Base-by-base conservation (phyloP, 2,329 filamentous ascomycete species). In the Botrytis galanthina region DNA sequence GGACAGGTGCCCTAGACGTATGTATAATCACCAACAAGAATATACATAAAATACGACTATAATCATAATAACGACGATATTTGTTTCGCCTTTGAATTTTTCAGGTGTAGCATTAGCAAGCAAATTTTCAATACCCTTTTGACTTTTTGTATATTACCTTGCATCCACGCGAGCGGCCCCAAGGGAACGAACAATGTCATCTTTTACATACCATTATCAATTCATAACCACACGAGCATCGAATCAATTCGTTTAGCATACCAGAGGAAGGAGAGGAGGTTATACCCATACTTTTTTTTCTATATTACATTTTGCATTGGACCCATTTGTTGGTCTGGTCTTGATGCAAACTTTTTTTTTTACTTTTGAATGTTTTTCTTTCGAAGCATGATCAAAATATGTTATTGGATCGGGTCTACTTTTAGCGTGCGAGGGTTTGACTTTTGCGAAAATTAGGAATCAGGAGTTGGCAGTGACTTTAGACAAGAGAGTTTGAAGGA, bases 1-100 rank as follows among this genome's bases (percentile, higher is more conserved):
- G 78, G 77, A 76, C 78, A 73, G 78, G 78, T 63, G 76, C 77
- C 77, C 73, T 66, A 70, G 74, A 72, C 70, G 71, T 74, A 39
- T 46, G 29, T 39, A 37, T 69, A 60, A 68, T 67, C 18, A 29
- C 14, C 44, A 61, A 42, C 32, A 44, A 35, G 14, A 70, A 51
- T 9, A 70, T 18, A 70, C 66, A 73, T 37, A 73, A 26, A 44
- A 62, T 29, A 63, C 57, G 46, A 73, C 37, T 73, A 44, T 73
- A 73, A 73, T 73, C 44, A 71, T 73, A 73, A 73, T 74, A 59
- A 54, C 54, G 57, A 62, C 39, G 42, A 51, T n/a, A 29, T 57
- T 20, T 26, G 18, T 29, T 35, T 60, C 44, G 6, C n/a, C 42
- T 54, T 54, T 26, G 18, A 29, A 35, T 7, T 22, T 54, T 57